Conservation (phyloP, 2,329 filamentous ascomycete species). For the Corinectria fuckeliana region DNA sequence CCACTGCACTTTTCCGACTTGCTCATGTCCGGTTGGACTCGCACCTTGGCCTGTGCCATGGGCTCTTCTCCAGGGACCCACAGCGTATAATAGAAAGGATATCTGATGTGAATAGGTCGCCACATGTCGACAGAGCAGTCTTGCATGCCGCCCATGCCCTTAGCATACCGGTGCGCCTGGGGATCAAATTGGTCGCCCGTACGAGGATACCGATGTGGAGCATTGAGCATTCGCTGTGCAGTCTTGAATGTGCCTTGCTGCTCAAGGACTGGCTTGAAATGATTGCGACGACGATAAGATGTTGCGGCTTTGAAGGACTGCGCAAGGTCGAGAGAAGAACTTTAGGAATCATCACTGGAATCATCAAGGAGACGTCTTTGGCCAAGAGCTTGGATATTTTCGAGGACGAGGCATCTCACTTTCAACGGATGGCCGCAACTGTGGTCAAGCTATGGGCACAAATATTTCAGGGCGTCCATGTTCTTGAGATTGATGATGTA, state of each 20-base stretch:
- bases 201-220: not conserved
- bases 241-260: not conserved
- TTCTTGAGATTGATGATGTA: not conserved
- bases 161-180: not conserved
- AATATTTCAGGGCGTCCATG: not conserved
- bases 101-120: not conserved
- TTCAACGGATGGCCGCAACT: not conserved
- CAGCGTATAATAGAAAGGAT: not conserved
- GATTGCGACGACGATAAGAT: not conserved
- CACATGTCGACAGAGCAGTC: not conserved
- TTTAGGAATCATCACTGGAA: not conserved
- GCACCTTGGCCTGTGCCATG: not conserved
- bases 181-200: not conserved
- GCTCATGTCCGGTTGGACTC: not conserved
- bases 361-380: not conserved
- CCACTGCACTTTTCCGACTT: not conserved
- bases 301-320: not conserved
- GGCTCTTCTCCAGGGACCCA: not conserved
- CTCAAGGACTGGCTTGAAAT: not conserved
- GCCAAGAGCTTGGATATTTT: not conserved
- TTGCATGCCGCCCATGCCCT: not conserved
- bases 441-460: not conserved
- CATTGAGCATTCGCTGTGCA: conserved; percentile 1
- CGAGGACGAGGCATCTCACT: not conserved
- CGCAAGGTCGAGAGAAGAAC: not conserved